phyloP scores from a whole-genome alignment of 805 yeast species.

The Ogataea sp. region DNA sequence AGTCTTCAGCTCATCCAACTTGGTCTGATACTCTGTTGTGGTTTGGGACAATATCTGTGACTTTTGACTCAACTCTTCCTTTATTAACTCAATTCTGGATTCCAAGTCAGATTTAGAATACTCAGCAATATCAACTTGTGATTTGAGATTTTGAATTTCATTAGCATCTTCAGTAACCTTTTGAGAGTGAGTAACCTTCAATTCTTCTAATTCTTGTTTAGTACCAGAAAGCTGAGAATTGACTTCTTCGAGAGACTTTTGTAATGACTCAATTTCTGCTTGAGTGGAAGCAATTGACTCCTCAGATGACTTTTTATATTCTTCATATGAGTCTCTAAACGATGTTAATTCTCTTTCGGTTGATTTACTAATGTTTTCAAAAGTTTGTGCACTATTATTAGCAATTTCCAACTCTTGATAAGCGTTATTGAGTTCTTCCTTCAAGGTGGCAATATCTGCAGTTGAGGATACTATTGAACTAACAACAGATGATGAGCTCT shows the following conservation, averaged over 20 bases:
- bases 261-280: background rate
- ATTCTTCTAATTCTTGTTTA: background rate
- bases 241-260: background rate
- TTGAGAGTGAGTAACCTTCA: slow-evolving; percentile 1
- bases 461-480: slow-evolving; percentile 10
- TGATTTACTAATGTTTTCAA: slow-evolving; percentile 53
- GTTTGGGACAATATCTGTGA: slow-evolving; percentile 9
- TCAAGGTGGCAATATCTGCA: slow-evolving; percentile 15
- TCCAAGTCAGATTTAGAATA: slow-evolving; percentile 23
- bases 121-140: slow-evolving; percentile 15
- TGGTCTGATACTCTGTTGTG: slow-evolving; percentile 15
- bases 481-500: slow-evolving; percentile 19
- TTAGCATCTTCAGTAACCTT: slow-evolving; percentile 6
- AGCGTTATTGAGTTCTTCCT: slow-evolving; percentile 28
- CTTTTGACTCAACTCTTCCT: slow-evolving; percentile 22
- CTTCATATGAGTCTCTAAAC: slow-evolving; percentile 47
- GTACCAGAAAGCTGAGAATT: background rate
- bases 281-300: background rate
- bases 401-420: slow-evolving; percentile 49
- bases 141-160: slow-evolving; percentile 16
- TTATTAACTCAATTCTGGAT: slow-evolving; percentile 20
- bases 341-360: slow-evolving; percentile 58
- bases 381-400: slow-evolving; percentile 49
- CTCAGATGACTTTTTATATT: slow-evolving; percentile 22
- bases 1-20: slow-evolving; percentile 19